A percentile compares a stretch with the other conserved stretches of the same genome.
These are phyloP conservation scores for Gloeophyllum trabeum DNA, from an alignment of 768 basidiomycete genomes.

Conservation along the genomic window DNA sequence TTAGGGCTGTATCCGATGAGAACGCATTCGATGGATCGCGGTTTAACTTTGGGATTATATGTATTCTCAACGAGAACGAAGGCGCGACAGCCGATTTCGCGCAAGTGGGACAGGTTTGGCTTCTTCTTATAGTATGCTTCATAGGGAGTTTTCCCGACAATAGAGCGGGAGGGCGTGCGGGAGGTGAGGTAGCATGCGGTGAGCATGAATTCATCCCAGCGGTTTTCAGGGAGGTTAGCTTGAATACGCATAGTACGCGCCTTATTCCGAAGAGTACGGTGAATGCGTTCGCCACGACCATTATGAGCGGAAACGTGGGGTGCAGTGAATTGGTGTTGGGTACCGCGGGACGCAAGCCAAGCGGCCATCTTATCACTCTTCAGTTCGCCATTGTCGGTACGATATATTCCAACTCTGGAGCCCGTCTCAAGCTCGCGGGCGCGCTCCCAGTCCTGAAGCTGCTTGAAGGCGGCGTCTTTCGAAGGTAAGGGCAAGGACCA, in stretches of 20 bases:
- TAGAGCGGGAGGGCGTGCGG: constrained; percentile 7
- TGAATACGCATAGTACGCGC: constrained; percentile 16
- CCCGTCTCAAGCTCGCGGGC: constrained; percentile 13
- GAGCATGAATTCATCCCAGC: constrained; percentile 18
- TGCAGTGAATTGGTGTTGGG: constrained; percentile 6
- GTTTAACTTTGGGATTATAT: no score
- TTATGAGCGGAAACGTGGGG: constrained; percentile 15
- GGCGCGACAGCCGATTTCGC: constrained; percentile 4
- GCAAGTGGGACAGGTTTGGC: constrained; percentile 13
- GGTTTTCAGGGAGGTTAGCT: constrained; percentile 9
- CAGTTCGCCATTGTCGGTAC: constrained; percentile 16
- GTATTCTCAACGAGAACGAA: no score
- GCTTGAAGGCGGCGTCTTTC: constrained; percentile 14
- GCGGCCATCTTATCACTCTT: constrained; percentile 4
- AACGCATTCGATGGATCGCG: no score
- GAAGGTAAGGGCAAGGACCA: constrained; percentile 22
- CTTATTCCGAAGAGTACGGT: constrained; percentile 13
- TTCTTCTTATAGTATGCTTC: constrained; percentile 12
- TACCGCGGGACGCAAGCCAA: constrained; percentile 10
- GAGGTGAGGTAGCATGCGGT: constrained; percentile 15
- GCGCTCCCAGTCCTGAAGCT: constrained; percentile 18
- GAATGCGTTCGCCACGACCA: constrained; percentile 17
- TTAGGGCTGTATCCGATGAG: neutral
- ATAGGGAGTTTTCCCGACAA: constrained; percentile 14
- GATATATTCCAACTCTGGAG: constrained; percentile 7